Base-by-base conservation (phyloP, 2,329 filamentous ascomycete genomes). In the Pseudogymnoascus sp. region DNA sequence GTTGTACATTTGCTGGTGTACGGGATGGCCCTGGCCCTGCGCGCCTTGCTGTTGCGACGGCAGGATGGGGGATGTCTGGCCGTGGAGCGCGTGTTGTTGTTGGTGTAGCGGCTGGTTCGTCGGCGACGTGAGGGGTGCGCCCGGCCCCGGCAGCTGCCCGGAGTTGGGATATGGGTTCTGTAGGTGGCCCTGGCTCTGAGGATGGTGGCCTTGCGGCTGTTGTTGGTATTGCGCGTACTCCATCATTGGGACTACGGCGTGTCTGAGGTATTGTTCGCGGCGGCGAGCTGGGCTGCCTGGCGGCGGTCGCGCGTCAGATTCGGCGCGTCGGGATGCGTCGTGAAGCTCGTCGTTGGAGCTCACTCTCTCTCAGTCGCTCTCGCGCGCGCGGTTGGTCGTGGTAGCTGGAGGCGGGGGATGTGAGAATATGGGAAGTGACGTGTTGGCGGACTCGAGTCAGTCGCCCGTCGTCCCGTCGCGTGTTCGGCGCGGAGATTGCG, bases 41-140 rank as follows among this genome's bases (percentile, higher is more conserved):
- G 82, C 78, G 65, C 83, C 80, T 68, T 89, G 89, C 71, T 89
- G 84, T 76, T 94, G 90, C 61, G 89, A 88, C 26, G 89, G 85
- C 62, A 94, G 81, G 66, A 94, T 91, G 33, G 91, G 90, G 35
- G 90, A 94, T 3, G 87, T 86, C 75, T 93, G 87, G 67, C 81
- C 81, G 71, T 82, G 78, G 61, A 82, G 78, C 38, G 75, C 71
- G 69, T 78, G 78, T 55, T 55, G 45, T 69, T 87, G 84, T 69
- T 85, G 81, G 68, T 87, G 84, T 70, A 88, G 81, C 73, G 83
- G 86, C 69, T 85, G 83, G 72, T 85, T 89, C 68, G 88, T 86
- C 58, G 89, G 88, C 31, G 89, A 91, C 37, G 88, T 85, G 77
- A 92, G 89, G 37, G 75, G 68, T 12, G 77, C 69, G 63, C 77